Evolutionary conservation across 305 asterid species (phyloP), one percentile per base, ranked within the genome.

Genomic region (Stenogyne calaminthoides): DNA sequence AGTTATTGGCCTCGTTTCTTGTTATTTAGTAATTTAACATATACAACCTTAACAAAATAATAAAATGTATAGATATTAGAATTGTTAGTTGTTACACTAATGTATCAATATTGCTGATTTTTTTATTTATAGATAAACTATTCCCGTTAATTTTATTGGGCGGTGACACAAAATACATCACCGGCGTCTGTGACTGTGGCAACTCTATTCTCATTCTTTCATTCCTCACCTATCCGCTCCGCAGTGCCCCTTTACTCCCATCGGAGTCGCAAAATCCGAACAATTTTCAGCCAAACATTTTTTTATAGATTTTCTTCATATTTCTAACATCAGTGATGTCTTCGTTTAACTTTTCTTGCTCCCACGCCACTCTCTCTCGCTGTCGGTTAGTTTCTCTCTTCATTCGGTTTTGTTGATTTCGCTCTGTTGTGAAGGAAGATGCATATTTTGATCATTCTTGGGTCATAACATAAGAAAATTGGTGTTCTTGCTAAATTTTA

Each of bases 271-370:
- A 29, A 29, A 56, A 64, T 54, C 64, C 77, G 25, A 44, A 6
- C 68, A 60, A 1, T 51, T 71, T 8, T 64, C n/a, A 49, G 52
- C 69, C 63, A 15, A n/a, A n/a, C n/a, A 70, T 67, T 56, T 54
- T 68, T 67, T 42, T 32, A 5, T 19, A 9, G 9, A 51, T 58
- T 73, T 42, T 56, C 62, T 56, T 58, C 64, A 7, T 25, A 63
- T 68, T 32, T 36, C 8, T 2, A 25, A 40, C 20, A 37, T 40
- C 42, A 44, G 56, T 7, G 59, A 91, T 89, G 96, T 85, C 87
- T 70, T 83, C 97, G 66, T 44, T 91, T 49, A 76, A 75, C 70
- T 65, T 91, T 59, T 86, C 89, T 76, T 82, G 84, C 82, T 81
- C 91, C 20, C 76, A 89, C 70, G 84, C 83, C 37, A 44, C 88